These are phyloP conservation scores for Tolypocladium amazonense DNA, from an alignment of 2,329 filamentous ascomycete genomes.

Conservation along the genomic window DNA sequence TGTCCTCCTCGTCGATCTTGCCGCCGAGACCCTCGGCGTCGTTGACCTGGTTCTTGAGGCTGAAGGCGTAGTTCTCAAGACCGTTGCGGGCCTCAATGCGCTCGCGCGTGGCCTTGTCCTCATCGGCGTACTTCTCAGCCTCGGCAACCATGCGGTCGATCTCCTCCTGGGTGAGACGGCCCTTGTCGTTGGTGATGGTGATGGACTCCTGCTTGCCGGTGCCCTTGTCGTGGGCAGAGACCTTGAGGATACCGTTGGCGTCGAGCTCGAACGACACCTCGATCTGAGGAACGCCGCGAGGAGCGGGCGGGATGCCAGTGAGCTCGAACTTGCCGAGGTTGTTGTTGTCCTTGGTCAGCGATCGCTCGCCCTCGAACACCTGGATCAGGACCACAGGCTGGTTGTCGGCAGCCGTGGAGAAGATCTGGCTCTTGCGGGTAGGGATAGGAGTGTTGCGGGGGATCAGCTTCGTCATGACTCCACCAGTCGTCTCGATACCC, in stretches of 20 bases:
- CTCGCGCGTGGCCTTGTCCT: constrained; percentile 96
- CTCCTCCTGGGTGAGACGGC: constrained; percentile 88
- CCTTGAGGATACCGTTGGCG: constrained; percentile 96
- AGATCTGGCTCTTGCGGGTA: constrained; percentile 95
- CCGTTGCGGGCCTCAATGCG: constrained; percentile 94
- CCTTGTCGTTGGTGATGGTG: constrained; percentile 99
- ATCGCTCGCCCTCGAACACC: constrained; percentile 88
- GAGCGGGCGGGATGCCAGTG: constrained; percentile 87
- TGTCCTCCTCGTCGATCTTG: constrained; percentile 98
- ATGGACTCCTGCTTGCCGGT: constrained; percentile 96
- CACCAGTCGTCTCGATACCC: constrained; percentile 94
- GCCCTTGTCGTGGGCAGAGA: constrained; percentile 93
- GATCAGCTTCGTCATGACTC: constrained; percentile 96
- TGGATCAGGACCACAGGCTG: constrained; percentile 92
- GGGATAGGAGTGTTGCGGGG: constrained; percentile 90
- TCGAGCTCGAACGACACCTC: constrained; percentile 97
- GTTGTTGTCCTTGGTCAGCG: constrained; percentile 96
- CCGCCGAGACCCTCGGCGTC: constrained; percentile 93
- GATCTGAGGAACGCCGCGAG: constrained; percentile 94
- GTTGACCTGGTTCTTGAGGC: constrained; percentile 97
- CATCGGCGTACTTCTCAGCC: constrained; percentile 97
- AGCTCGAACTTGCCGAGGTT: constrained; percentile 96
- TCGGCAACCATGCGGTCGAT: constrained; percentile 99
- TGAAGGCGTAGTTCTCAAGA: constrained; percentile 99
- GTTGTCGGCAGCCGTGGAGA: constrained; percentile 94